Evolutionary conservation across 2,329 filamentous ascomycete genomes (phyloP).

Genomic region (Aaosphaeria arxii): DNA sequence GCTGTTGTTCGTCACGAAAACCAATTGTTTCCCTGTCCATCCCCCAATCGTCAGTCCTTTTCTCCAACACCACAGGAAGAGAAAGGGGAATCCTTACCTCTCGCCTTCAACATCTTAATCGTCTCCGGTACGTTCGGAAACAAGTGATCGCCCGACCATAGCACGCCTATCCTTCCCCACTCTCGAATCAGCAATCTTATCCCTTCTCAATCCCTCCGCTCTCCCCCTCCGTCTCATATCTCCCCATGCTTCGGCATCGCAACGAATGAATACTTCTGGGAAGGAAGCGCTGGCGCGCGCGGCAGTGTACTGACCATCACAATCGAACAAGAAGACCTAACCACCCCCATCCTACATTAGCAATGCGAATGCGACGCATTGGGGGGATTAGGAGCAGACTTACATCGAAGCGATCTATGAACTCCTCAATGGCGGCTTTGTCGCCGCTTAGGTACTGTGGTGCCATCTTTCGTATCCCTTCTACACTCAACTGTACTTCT

Average conservation of each 20-base stretch:
- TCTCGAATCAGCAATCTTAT: slow-evolving; percentile 25
- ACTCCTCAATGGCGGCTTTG: slow-evolving; percentile 70
- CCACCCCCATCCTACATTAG: neutral
- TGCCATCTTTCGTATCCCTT: slow-evolving; percentile 1
- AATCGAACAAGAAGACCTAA: slow-evolving; percentile 91
- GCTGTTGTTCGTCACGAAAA: slow-evolving; percentile 99
- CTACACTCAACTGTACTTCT: too few relatives aligned
- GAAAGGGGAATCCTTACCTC: slow-evolving; percentile 58
- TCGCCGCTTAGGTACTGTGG: slow-evolving; percentile 74
- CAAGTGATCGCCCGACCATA: slow-evolving; percentile 93
- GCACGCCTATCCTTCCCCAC: slow-evolving; percentile 66
- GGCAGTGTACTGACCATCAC: slow-evolving; percentile 69
- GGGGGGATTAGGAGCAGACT: slow-evolving; percentile 39
- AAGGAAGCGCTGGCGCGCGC: neutral
- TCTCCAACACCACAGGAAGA: neutral
- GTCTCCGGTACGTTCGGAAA: slow-evolving; percentile 86
- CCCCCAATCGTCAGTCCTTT: neutral
- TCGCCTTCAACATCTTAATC: slow-evolving; percentile 74
- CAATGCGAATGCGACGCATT: neutral
- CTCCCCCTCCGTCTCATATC: neutral
- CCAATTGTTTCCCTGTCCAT: slow-evolving; percentile 75
- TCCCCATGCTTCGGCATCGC: slow-evolving; percentile 6
- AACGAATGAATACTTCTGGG: neutral
- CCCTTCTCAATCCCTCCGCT: neutral
- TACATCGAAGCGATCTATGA: slow-evolving; percentile 90